Evolutionary conservation across 2,329 filamentous ascomycete species (phyloP).

Genomic region (Penicillium sp.): DNA sequence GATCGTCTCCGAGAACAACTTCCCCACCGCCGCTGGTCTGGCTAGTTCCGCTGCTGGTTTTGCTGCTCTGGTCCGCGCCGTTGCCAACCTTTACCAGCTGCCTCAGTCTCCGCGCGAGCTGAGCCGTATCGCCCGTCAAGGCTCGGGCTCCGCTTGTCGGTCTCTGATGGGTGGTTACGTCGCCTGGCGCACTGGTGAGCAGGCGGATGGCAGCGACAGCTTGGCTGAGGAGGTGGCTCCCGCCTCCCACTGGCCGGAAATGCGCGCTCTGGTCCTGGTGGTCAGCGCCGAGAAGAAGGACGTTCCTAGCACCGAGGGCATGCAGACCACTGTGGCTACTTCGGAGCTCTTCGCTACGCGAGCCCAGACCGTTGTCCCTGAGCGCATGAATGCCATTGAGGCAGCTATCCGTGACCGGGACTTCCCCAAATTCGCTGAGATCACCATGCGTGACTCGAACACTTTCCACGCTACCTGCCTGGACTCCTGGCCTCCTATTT

Average conservation of each 20-base stretch:
- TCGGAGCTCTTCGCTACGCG: constrained; percentile 83
- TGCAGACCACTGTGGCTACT: constrained; percentile 95
- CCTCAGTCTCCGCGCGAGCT: constrained; percentile 79
- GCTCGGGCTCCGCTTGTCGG: constrained; percentile 91
- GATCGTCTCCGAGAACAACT: constrained; percentile 97
- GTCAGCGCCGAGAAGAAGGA: constrained; percentile 94
- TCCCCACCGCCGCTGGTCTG: constrained; percentile 93
- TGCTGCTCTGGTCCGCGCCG: constrained; percentile 70
- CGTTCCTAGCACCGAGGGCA: constrained; percentile 86
- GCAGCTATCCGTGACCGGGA: constrained; percentile 74
- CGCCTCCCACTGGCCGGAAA: constrained; percentile 89
- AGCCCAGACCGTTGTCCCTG: constrained; percentile 74
- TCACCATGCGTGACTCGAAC: constrained; percentile 97
- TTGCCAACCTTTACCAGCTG: constrained; percentile 89
- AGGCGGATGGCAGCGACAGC: constrained; percentile 80
- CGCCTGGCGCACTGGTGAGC: constrained; percentile 81
- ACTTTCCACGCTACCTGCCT: constrained; percentile 93
- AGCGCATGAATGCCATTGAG: constrained; percentile 82
- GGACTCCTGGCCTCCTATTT: constrained; percentile 95
- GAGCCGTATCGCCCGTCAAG: constrained; percentile 86
- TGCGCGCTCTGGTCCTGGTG: constrained; percentile 90
- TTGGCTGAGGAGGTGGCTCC: constrained; percentile 85
- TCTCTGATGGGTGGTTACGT: constrained; percentile 95
- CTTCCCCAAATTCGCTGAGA: constrained; percentile 81
- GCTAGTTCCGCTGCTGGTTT: constrained; percentile 67